Evolutionary conservation across 805 yeast genomes (phyloP).

Genomic region (Candida broadrunensis): DNA sequence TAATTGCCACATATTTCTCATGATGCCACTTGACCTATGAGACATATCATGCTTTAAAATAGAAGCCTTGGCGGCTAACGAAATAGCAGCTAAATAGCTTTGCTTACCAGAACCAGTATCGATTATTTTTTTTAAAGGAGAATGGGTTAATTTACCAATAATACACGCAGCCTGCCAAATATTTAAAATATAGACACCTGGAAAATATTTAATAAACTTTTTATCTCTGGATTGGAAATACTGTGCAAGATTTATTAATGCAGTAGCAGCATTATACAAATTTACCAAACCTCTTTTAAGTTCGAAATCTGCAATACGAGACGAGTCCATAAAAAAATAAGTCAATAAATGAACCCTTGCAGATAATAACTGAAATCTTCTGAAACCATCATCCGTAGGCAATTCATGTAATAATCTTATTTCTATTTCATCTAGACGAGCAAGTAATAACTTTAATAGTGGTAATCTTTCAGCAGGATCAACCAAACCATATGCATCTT

Average conservation of each 20-base stretch:
- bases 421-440: constrained; percentile 77
- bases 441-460: constrained; percentile 62
- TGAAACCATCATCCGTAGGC: constrained; percentile 54
- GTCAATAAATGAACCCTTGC: constrained; percentile 81
- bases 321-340: constrained; percentile 73
- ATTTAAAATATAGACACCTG: constrained; percentile 75
- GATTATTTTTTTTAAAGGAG: constrained; percentile 62
- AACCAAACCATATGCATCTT: constrained; percentile 63
- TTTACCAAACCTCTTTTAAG: constrained; percentile 70
- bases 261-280: constrained; percentile 76
- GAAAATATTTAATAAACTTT: constrained; percentile 70
- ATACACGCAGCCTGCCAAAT: constrained; percentile 93
- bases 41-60: constrained; percentile 90
- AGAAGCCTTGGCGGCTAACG: constrained; percentile 72
- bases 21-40: constrained; percentile 87
- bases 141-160: constrained; percentile 73
- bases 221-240: constrained; percentile 57
- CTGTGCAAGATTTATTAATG: constrained; percentile 65
- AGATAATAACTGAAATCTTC: constrained; percentile 66
- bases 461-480: constrained; percentile 73
- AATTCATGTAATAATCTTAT: constrained; percentile 43
- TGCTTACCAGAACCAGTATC: constrained; percentile 72
- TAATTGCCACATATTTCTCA: constrained; percentile 91
- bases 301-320: constrained; percentile 51
- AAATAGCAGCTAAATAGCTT: constrained; percentile 64